Base-by-base conservation (phyloP, 169 alveolate species). In the Cryptosporidium bovis region DNA sequence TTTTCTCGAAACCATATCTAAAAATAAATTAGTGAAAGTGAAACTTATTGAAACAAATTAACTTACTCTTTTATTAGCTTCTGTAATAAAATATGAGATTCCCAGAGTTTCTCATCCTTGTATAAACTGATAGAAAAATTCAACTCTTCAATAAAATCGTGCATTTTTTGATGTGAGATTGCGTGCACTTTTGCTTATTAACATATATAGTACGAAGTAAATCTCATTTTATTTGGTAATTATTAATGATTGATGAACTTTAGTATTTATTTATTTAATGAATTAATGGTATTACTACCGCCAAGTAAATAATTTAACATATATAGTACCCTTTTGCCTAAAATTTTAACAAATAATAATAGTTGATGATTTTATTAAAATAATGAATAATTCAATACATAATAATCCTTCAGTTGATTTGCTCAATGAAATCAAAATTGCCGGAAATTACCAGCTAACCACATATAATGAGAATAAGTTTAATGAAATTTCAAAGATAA, bases 51-150 rank as follows among this genome's bases (percentile, higher is more conserved):
- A 34, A 33, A 31, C 15, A 33, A n/a, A 65, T 8, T 33, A n/a
- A 77, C 87, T 56, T 77, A 77, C 87, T 18, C 64, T 60, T 77
- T 34, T 36, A 77, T 77, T 34, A 77, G 55, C 16, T 58, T 29
- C 20, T 77, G 87, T 40, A 77, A 18, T 4, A 56, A 58, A 8
- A 77, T 27, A 46, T 77, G 87, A 5, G 77, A 60, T 40, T 77
- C 87, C 87, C 87, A 77, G 16, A 77, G 48, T 44, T 56, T 77
- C 44, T 77, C 87, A 60, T 77, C 71, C 2, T 46, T 58, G 29
- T 77, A 77, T 44, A 77, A 44, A 15, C 5, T 55, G n/a, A n/a
- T 27, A 10, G 71, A 62, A 48, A 58, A 16, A 8, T 60, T 71
- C 46, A 77, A 56, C 51, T 7, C 20, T 12, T 12, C 18, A 20